Evolutionary conservation across 73 alveolate species (phyloP).

Genomic region (Uronychia binucleata): DNA sequence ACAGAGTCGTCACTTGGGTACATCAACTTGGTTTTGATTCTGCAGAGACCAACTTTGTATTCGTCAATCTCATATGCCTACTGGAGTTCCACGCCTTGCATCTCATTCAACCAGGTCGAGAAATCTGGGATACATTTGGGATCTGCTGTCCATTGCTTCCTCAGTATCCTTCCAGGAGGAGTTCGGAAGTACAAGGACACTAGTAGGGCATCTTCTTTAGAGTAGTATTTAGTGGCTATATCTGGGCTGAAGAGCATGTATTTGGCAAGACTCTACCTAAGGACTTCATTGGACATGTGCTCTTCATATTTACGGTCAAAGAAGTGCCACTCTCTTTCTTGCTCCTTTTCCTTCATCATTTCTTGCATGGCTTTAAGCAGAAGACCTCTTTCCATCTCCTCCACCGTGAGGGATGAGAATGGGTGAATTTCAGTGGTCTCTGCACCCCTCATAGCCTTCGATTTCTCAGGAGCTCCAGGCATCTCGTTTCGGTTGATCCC

Average conservation of each 20-base stretch:
- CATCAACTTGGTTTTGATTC: constrained; percentile 81
- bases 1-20: constrained; percentile 94
- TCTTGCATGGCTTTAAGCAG: constrained; percentile 38
- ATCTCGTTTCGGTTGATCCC: constrained; percentile 35
- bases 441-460: constrained; percentile 40
- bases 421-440: constrained; percentile 25
- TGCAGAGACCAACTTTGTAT: constrained; percentile 74
- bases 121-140: constrained; percentile 73
- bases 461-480: constrained; percentile 25
- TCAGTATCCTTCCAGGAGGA: constrained; percentile 88
- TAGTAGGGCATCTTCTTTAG: constrained; percentile 74
- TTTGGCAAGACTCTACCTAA: constrained; percentile 64
- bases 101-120: constrained; percentile 60
- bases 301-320: constrained; percentile 81
- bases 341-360: constrained; percentile 71
- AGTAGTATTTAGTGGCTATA: constrained; percentile 65
- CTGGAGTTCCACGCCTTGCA: constrained; percentile 26
- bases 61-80: constrained; percentile 79
- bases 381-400: constrained; percentile 37
- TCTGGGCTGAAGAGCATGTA: constrained; percentile 69
- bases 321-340: constrained; percentile 77
- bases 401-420: constrained; percentile 41
- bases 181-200: constrained; percentile 69
- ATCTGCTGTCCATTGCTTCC: constrained; percentile 74
- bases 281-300: constrained; percentile 49